Conservation (phyloP, 177 flowering plant genomes). For the Vitis hybrid region DNA sequence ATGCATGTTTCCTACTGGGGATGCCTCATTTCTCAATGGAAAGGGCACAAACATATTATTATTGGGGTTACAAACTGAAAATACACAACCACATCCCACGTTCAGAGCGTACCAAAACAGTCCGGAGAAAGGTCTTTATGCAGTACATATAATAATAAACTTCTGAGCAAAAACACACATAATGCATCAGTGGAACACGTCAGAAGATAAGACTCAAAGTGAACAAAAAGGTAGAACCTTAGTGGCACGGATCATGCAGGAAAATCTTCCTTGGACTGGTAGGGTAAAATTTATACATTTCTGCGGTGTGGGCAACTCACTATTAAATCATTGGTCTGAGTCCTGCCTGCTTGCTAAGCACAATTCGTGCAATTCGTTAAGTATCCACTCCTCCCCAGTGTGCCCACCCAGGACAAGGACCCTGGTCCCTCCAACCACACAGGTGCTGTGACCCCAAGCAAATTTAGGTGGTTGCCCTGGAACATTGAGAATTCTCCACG, state of each 20-base stretch:
- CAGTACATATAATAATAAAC: neutral
- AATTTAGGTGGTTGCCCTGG: conserved; percentile 75
- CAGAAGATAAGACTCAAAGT: neutral
- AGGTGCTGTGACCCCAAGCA: conserved; percentile 86
- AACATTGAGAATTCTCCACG: conserved; percentile 71
- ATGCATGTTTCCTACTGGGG: too few species aligned
- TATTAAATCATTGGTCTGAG: conserved; percentile 18
- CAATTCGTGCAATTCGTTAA: conserved; percentile 71
- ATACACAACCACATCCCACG: too few species aligned
- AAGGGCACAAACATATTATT: too few species aligned
- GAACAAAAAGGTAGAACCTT: conserved; percentile 1
- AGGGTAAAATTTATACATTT: neutral
- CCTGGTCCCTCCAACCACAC: conserved; percentile 75
- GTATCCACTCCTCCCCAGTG: conserved; percentile 78
- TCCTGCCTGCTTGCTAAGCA: conserved; percentile 69
- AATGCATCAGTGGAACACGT: neutral
- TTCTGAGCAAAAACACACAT: neutral
- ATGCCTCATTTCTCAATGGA: too few species aligned
- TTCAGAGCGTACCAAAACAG: too few species aligned
- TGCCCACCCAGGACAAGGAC: conserved; percentile 73
- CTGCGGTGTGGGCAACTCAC: neutral
- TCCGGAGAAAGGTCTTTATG: too few species aligned
- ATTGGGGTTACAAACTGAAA: too few species aligned
- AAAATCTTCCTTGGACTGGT: conserved; percentile 4
- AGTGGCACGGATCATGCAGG: neutral